Evolutionary conservation across 441 rosid genomes (phyloP), one percentile per base, ranked within the genome.

Genomic region (Mallotus repandus): DNA sequence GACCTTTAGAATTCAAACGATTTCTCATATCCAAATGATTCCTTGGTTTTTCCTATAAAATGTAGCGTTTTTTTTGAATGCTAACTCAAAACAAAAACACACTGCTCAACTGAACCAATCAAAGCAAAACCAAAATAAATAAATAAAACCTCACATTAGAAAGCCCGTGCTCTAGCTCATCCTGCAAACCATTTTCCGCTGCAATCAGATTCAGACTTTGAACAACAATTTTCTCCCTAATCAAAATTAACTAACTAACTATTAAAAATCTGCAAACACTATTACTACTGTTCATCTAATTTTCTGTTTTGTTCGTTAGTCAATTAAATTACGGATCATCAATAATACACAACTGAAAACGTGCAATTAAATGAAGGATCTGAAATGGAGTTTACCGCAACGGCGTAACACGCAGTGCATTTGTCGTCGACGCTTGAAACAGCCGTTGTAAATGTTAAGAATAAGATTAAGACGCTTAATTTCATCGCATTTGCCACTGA

Each of bases 11-110:
- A 74, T 93, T 92, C 73, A 95, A 82, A 5, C 98, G 88, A 81
- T 95, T 89, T 80, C 98, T 86, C 98, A 93, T 83, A 79, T 95
- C 99, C 84, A 93, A 86, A 85, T 95, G 98, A 86, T 95, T 93
- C 78, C 93, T 82, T 18, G 98, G 97, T 72, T 91, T 91, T 77
- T 93, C 99, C 98, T 91, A 82, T 13, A 74, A 22, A 29, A 29
- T 2, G 32, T 29, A 29, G 32, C 32, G 32, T 29, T 29, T 29
- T 25, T 29, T 29, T 29, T 29, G 32, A 29, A 29, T 29, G 32
- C 32, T 29, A 29, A 29, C 32, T 29, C 32, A 29, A 2, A 29
- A 29, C 32, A 29, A 29, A 25, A 29, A 29, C 32, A 29, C 1
- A 29, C 32, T 29, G 32, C 32, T 29, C 32, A 29, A 29, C 2